phyloP scores from a whole-genome alignment of 2,329 filamentous ascomycete species.

The Diaporthe humulicola region DNA sequence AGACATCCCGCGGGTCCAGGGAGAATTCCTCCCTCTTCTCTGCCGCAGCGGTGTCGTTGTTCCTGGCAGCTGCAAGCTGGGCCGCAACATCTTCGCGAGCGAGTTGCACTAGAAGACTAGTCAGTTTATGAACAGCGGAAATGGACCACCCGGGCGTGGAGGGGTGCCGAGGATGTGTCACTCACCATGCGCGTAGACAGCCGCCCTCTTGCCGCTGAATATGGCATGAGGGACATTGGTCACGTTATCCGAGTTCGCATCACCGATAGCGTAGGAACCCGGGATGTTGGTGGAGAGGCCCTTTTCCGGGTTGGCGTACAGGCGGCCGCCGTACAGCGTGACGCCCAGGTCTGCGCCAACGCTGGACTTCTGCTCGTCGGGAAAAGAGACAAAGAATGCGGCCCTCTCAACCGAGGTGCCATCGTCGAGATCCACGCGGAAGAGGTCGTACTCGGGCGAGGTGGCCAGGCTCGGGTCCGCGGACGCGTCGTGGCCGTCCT shows the following conservation, averaged over 20 bases:
- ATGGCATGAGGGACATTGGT: constrained; percentile 74
- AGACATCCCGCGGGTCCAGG: constrained; percentile 56
- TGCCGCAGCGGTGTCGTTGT: constrained; percentile 44
- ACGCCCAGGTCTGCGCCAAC: constrained; percentile 64
- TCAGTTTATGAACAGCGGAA: neutral
- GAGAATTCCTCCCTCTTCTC: constrained; percentile 49
- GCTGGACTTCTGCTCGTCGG: constrained; percentile 60
- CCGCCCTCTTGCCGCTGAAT: constrained; percentile 69
- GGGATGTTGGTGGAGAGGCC: constrained; percentile 64
- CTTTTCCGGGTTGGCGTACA: constrained; percentile 56
- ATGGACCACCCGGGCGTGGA: neutral
- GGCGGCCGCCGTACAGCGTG: constrained; percentile 56
- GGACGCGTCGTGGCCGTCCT: constrained; percentile 51
- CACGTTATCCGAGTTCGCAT: constrained; percentile 70
- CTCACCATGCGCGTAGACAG: constrained; percentile 70
- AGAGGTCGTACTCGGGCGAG: constrained; percentile 65
- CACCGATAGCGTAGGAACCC: constrained; percentile 70
- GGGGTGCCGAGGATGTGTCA: constrained; percentile 34
- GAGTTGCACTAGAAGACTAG: constrained; percentile 51
- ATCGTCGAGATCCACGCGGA: constrained; percentile 65
- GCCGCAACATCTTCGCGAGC: constrained; percentile 54
- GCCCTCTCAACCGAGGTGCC: constrained; percentile 60
- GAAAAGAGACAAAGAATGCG: constrained; percentile 66
- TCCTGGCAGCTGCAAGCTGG: constrained; percentile 46
- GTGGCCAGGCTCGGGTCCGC: constrained; percentile 58